These are phyloP conservation scores for Plectosphaerella sp. DNA, from an alignment of 2,329 filamentous ascomycete species.

Conservation along the genomic window DNA sequence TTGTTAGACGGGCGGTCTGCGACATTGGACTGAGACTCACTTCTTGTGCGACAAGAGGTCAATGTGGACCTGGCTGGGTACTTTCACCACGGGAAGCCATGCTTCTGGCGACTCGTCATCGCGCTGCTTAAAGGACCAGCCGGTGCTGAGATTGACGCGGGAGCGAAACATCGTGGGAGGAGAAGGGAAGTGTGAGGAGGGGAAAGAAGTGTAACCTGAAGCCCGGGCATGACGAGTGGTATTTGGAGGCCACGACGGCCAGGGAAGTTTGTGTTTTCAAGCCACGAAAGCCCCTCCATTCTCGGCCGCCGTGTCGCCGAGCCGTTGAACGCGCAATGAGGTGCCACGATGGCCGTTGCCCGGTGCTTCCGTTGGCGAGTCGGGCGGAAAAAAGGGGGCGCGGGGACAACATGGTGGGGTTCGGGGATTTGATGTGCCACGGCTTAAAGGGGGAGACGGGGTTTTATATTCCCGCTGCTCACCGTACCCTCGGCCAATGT, in stretches of 20 bases:
- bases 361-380: too few species aligned
- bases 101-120: slow-evolving; percentile 15
- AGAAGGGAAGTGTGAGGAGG: background rate
- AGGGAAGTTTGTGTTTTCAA: background rate
- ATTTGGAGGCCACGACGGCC: background rate
- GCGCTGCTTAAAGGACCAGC: slow-evolving; percentile 20
- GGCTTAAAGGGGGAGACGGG: background rate
- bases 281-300: background rate
- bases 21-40: slow-evolving; percentile 12
- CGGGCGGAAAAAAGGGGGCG: background rate
- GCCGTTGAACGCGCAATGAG: too few species aligned
- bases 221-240: background rate
- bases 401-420: background rate
- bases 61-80: slow-evolving; percentile 32
- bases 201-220: background rate
- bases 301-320: too few species aligned
- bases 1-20: background rate
- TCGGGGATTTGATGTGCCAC: background rate
- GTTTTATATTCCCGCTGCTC: background rate
- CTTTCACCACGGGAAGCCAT: slow-evolving; percentile 27
- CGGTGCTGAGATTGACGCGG: slow-evolving; percentile 10
- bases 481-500: too few species aligned
- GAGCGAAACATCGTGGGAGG: background rate
- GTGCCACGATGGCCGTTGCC: background rate
- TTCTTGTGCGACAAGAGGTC: slow-evolving; percentile 30